phyloP scores from a whole-genome alignment of 2,329 filamentous ascomycete species.

The Fusarium cicatricum region DNA sequence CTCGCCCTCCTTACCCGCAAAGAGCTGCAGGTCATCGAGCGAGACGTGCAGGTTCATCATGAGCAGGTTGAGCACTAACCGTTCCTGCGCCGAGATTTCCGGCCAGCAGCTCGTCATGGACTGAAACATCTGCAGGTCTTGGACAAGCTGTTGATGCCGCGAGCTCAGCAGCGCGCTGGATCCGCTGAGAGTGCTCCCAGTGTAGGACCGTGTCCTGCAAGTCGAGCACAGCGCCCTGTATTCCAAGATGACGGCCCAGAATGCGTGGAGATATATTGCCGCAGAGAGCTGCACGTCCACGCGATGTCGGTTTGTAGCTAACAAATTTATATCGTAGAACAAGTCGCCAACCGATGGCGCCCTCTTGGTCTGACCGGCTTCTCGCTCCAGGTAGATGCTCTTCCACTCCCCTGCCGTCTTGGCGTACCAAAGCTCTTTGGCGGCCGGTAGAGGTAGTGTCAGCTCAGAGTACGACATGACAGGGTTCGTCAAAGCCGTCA shows the following conservation, averaged over 20 bases:
- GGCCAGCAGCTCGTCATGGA: slow-evolving; percentile 53
- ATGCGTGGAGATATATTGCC: slow-evolving; percentile 69
- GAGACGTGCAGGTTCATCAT: slow-evolving; percentile 71
- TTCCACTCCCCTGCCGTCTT: slow-evolving; percentile 72
- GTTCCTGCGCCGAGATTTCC: slow-evolving; percentile 56
- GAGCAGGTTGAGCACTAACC: slow-evolving; percentile 61
- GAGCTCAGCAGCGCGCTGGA: slow-evolving; percentile 59
- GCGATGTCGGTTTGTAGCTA: slow-evolving; percentile 57
- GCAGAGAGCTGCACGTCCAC: slow-evolving; percentile 66
- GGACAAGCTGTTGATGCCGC: slow-evolving; percentile 69
- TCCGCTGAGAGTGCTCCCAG: slow-evolving; percentile 49
- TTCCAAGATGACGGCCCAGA: slow-evolving; percentile 72
- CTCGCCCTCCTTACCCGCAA: slow-evolving; percentile 72
- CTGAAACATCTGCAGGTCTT: slow-evolving; percentile 61
- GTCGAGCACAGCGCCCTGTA: slow-evolving; percentile 68
- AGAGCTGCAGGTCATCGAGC: slow-evolving; percentile 71
- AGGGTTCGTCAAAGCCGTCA: slow-evolving; percentile 70
- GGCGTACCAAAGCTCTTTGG: slow-evolving; percentile 71
- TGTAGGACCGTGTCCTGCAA: slow-evolving; percentile 57
- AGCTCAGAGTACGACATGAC: slow-evolving; percentile 75
- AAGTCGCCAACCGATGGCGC: slow-evolving; percentile 64
- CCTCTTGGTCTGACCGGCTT: slow-evolving; percentile 49
- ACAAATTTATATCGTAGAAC: slow-evolving; percentile 62
- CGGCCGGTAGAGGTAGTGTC: slow-evolving; percentile 69
- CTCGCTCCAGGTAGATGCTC: slow-evolving; percentile 58